Evolutionary conservation across 1,284 basidiomycete genomes (phyloP).

Genomic region (Melanopsichium pennsylvanicum): DNA sequence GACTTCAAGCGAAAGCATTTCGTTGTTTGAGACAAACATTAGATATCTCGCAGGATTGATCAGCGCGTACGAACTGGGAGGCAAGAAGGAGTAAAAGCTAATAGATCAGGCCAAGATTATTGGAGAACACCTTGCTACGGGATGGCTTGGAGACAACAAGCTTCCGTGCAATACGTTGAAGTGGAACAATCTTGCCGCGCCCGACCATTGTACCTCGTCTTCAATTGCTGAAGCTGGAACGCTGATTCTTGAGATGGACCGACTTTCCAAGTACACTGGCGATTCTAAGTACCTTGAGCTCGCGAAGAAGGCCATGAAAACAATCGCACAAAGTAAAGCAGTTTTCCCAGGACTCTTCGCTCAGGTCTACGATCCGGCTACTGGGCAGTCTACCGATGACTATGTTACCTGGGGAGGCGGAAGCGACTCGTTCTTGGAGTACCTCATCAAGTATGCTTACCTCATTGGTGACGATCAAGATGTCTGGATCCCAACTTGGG

Average conservation of each 20-base stretch:
- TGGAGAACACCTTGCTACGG: slow-evolving; percentile 50
- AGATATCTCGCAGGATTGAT: slow-evolving; percentile 58
- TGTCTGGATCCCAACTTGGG: slow-evolving; percentile 54
- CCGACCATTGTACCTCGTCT: slow-evolving; percentile 22
- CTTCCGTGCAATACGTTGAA: slow-evolving; percentile 54
- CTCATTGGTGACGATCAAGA: slow-evolving; percentile 34
- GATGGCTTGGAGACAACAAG: slow-evolving; percentile 50
- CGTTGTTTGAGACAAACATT: slow-evolving; percentile 61
- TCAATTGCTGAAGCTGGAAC: slow-evolving; percentile 56
- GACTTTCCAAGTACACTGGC: slow-evolving; percentile 49
- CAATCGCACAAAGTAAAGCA: slow-evolving; percentile 39
- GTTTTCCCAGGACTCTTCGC: slow-evolving; percentile 47
- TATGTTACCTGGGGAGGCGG: slow-evolving; percentile 62
- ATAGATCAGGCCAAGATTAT: slow-evolving; percentile 53
- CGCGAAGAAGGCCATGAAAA: slow-evolving; percentile 47
- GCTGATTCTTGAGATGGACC: slow-evolving; percentile 54
- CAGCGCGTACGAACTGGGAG: slow-evolving; percentile 56
- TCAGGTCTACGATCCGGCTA: slow-evolving; percentile 31
- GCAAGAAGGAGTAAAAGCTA: slow-evolving; percentile 45
- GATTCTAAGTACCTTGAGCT: slow-evolving; percentile 44
- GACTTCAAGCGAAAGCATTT: slow-evolving; percentile 34
- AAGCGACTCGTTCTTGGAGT: slow-evolving; percentile 59
- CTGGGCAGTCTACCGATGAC: slow-evolving; percentile 19
- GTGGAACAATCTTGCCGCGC: slow-evolving; percentile 40
- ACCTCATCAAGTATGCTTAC: slow-evolving; percentile 56